Base-by-base conservation (phyloP, 495 filamentous ascomycete genomes). In the Neohortaea acidophila region DNA sequence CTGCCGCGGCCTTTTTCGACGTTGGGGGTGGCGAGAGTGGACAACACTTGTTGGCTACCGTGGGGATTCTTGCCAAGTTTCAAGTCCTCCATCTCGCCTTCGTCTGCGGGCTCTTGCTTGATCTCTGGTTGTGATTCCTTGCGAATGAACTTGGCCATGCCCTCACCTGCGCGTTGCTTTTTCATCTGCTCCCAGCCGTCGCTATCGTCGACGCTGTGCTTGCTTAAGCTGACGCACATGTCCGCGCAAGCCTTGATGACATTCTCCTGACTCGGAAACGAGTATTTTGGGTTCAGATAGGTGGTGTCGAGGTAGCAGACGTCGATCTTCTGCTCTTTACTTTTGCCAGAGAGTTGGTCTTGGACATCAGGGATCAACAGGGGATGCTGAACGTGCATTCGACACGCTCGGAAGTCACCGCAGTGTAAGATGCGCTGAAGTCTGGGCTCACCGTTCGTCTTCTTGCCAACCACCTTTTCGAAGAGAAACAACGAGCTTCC, bases 241-340 rank as follows among this genome's bases (percentile, higher is more conserved):
- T 89, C 80, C 0, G 81, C 76, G 54, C 85, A 94, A n/a, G 84
- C 75, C 32, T 64, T 62, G 39, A 94, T 80, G 30, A 99, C 89
- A 41, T 83, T 73, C 25, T 78, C 66, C 53, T 99, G 89, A 18
- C 68, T 75, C 0, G 91, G 89, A 51, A 99, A 99, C 0, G 86
- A 77, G 59, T 96, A 99, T 34, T 84, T 86, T 1, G 89, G 89
- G 41, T 84, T 89, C 1, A 99, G 67, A 52, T 99, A 99, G 0
- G 89, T 99, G 0, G 89, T 99, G 52, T 99, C 89, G 10, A 99
- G 68, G 52, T 99, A 99, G 57, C 92, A 94, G 14, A 79, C 70
- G 53, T 99, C 91, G 31, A 99, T 79, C 43, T 74, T 81, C 45
- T 96, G 89, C 46, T 86, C 81, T 24, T 67, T 73, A 2, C 59